Percentiles rank a stretch among this genome's conserved stretches.
Conservation (phyloP, 345 rosid species). For the Toxicodendron radicans region DNA sequence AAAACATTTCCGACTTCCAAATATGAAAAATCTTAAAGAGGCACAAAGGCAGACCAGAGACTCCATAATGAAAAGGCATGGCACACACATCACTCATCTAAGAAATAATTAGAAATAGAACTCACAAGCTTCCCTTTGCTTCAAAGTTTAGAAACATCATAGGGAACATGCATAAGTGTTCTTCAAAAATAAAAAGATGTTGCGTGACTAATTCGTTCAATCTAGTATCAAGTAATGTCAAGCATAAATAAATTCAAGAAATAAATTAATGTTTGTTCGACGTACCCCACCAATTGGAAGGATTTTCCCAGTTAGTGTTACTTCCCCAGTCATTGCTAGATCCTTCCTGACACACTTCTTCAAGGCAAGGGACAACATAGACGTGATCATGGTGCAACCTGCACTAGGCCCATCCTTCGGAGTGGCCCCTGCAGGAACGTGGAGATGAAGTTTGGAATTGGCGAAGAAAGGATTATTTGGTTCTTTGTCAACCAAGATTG, state of each 20-base stretch:
- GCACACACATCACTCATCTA: not conserved
- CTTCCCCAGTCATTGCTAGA: conserved; percentile 98
- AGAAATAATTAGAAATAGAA: not conserved
- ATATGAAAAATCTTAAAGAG: not conserved
- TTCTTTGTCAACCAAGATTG: conserved; percentile 66
- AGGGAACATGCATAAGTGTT: too few relatives aligned
- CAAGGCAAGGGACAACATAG: conserved; percentile 88
- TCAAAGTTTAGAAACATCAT: too few relatives aligned
- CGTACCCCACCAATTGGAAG: conserved; percentile 99
- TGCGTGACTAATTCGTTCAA: not conserved
- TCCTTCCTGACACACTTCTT: conserved; percentile 71
- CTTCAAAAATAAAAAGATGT: not conserved
- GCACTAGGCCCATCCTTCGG: conserved; percentile 99
- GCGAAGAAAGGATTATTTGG: conserved; percentile 75
- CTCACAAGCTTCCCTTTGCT: too few relatives aligned
- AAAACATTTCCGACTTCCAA: not conserved
- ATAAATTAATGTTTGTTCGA: not conserved
- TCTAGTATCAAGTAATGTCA: not conserved
- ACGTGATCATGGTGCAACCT: conserved; percentile 98
- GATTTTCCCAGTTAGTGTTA: conserved; percentile 81
- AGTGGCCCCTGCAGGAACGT: conserved; percentile 98
- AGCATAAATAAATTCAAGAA: not conserved
- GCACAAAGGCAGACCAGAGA: too few relatives aligned
- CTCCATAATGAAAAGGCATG: too few relatives aligned
- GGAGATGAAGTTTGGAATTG: conserved; percentile 89